These are phyloP conservation scores for Botrytis deweyae DNA, from an alignment of 2,329 filamentous ascomycete genomes.

Conservation along the genomic window DNA sequence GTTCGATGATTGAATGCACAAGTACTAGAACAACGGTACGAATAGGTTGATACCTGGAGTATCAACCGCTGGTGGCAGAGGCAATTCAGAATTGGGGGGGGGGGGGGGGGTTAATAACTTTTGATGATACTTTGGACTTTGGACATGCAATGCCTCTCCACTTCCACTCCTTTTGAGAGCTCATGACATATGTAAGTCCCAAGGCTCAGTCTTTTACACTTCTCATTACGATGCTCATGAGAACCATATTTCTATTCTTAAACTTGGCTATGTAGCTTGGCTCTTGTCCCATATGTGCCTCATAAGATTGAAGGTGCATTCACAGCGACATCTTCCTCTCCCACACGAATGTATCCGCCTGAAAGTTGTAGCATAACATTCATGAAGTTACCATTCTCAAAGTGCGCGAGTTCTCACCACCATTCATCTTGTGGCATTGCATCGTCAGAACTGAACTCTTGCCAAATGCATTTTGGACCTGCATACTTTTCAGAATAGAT, in stretches of 20 bases:
- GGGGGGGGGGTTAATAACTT: not conserved
- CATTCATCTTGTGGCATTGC: not conserved
- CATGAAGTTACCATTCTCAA: not conserved
- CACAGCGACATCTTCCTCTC: too few relatives aligned
- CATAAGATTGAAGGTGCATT: not conserved
- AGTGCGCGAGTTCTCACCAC: not conserved
- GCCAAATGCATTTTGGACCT: not conserved
- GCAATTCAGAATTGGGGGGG: too few relatives aligned
- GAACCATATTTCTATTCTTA: not conserved
- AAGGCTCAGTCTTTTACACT: not conserved
- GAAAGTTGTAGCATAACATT: not conserved
- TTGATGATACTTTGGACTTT: not conserved
- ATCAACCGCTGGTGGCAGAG: not conserved
- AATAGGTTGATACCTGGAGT: not conserved
- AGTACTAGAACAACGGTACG: not conserved
- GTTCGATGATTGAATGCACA: not conserved
- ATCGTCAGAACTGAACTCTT: not conserved
- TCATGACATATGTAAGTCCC: not conserved
- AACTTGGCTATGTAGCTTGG: not conserved
- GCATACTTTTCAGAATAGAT: not conserved
- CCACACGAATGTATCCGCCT: not conserved
- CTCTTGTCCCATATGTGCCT: not conserved
- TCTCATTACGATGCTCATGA: not conserved
- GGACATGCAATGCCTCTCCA: too few relatives aligned
- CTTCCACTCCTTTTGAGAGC: not conserved